Percentiles rank a stretch among this genome's conserved stretches.
Evolutionary conservation across 768 basidiomycete genomes (phyloP).

Genomic region (Crucibulum laeve): DNA sequence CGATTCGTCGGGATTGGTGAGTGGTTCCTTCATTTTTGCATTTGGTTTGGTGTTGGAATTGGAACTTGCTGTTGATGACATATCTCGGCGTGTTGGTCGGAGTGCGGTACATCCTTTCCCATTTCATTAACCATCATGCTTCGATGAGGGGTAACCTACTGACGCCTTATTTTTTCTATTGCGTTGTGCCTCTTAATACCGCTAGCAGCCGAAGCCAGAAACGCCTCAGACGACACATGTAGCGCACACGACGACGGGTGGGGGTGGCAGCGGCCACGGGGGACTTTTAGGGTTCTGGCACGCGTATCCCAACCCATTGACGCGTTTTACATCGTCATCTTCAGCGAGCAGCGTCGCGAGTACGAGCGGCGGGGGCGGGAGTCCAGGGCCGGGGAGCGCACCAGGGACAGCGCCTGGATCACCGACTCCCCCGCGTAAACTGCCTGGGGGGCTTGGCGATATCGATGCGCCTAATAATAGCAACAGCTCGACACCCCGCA

Average conservation of each 20-base stretch:
- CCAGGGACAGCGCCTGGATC: background rate
- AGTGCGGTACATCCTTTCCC: too few species aligned
- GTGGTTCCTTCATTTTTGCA: conserved; percentile 17
- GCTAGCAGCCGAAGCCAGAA: conserved; percentile 7
- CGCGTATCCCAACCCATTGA: background rate
- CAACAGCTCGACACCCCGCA: too few species aligned
- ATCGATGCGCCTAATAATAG: conserved; percentile 12
- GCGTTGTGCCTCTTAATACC: background rate
- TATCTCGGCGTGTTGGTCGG: background rate
- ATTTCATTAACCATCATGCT: too few species aligned
- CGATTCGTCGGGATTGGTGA: conserved; percentile 23
- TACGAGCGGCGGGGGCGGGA: conserved; percentile 14
- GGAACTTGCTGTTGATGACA: conserved; percentile 5
- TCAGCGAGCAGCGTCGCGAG: conserved; percentile 17
- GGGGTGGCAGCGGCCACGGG: conserved; percentile 20
- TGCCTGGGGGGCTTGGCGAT: conserved; percentile 35
- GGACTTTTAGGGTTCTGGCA: background rate
- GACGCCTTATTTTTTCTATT: too few species aligned
- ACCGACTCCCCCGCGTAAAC: conserved; percentile 14
- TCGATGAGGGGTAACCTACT: too few species aligned
- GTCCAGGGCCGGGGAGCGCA: background rate
- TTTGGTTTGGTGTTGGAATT: too few species aligned
- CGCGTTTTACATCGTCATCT: background rate
- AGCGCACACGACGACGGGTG: too few species aligned
- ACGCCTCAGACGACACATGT: background rate